Conservation (phyloP, 129 eudicot genomes). For the Gnaphalium uliginosum region DNA sequence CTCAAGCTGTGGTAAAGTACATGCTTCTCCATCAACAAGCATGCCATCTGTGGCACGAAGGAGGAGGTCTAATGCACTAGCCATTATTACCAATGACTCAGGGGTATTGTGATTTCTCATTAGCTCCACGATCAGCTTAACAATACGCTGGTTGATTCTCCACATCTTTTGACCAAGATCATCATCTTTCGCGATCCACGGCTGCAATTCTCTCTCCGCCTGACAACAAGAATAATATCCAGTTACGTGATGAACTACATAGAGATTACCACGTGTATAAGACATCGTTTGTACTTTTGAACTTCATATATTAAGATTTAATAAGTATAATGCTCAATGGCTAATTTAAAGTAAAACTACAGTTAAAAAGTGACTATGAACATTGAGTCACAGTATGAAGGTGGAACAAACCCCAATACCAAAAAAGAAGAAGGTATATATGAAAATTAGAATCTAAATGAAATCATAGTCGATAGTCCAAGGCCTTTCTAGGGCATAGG, state of each 20-base stretch:
- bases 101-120: conserved; percentile 92
- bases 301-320: background rate
- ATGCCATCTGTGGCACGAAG: conserved; percentile 97
- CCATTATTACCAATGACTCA: conserved; percentile 79
- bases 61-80: conserved; percentile 91
- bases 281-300: background rate
- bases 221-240: conserved; percentile 35
- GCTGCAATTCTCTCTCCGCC: conserved; percentile 97
- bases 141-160: conserved; percentile 89
- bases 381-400: background rate
- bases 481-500: no score
- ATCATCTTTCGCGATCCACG: conserved; percentile 97
- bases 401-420: no score
- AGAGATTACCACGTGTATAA: background rate
- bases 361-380: background rate
- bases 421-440: no score
- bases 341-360: background rate
- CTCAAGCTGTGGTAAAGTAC: conserved; percentile 96
- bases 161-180: conserved; percentile 83
- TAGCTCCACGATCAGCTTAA: conserved; percentile 85
- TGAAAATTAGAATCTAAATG: no score
- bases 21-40: conserved; percentile 98
- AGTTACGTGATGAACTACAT: conserved; percentile 2
- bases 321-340: background rate
- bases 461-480: no score